Evolutionary conservation across 2,329 filamentous ascomycete species (phyloP).

Genomic region (Fusarium avenaceum): DNA sequence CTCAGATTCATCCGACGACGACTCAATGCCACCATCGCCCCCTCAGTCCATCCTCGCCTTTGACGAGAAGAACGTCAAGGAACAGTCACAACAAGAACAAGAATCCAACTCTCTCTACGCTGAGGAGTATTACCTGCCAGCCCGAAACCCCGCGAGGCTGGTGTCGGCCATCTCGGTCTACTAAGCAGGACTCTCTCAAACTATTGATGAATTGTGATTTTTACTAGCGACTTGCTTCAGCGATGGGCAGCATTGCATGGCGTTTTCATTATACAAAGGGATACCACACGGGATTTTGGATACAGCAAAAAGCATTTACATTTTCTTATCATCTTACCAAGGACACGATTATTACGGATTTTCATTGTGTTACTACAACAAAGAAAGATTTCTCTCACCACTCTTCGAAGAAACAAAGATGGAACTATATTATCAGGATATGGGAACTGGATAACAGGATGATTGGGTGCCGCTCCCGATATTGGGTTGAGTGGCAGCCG

Average conservation of each 20-base stretch:
- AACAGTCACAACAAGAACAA: slow-evolving; percentile 57
- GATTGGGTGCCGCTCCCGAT: slow-evolving; percentile 44
- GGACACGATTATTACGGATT: slow-evolving; percentile 26
- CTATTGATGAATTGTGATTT: slow-evolving; percentile 42
- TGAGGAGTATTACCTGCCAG: slow-evolving; percentile 67
- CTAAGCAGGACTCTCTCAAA: slow-evolving; percentile 52
- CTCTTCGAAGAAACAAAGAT: slow-evolving; percentile 40
- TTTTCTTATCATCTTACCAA: slow-evolving; percentile 28
- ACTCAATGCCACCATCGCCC: slow-evolving; percentile 82
- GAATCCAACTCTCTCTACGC: slow-evolving; percentile 61
- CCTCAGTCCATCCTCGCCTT: slow-evolving; percentile 71
- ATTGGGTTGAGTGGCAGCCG: slow-evolving; percentile 46
- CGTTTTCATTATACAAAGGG: slow-evolving; percentile 48
- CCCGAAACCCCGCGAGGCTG: slow-evolving; percentile 64
- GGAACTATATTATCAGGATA: slow-evolving; percentile 35
- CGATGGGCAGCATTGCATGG: slow-evolving; percentile 50
- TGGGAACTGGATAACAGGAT: slow-evolving; percentile 34
- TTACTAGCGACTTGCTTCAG: slow-evolving; percentile 48
- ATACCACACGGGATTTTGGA: slow-evolving; percentile 50
- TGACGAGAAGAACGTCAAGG: slow-evolving; percentile 66
- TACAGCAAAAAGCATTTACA: slow-evolving; percentile 37
- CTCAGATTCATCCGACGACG: slow-evolving; percentile 78
- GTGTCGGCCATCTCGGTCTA: slow-evolving; percentile 70
- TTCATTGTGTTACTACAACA: slow-evolving; percentile 42
- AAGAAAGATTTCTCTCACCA: slow-evolving; percentile 42